Evolutionary conservation across 176 grass and related monocot genomes (phyloP), one percentile per base, ranked within the genome.

Genomic region (Musa itinerans): DNA sequence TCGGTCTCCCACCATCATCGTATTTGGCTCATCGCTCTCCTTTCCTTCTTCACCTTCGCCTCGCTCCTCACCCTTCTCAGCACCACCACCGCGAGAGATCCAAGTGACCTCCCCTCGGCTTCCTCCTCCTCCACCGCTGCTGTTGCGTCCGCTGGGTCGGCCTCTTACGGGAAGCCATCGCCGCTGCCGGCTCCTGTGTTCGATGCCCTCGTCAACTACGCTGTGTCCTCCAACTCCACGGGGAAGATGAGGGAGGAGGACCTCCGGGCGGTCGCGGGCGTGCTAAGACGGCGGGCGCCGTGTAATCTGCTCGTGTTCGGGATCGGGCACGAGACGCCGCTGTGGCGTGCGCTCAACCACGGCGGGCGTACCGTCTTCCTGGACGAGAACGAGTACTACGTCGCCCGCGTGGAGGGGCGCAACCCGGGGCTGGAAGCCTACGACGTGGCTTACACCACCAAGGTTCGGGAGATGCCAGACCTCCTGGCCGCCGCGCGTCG

Each of bases 1-100:
- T 55, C 87, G 54, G 57, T 63, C 2, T 78, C 74, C 6, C 53
- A 82, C 81, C 58, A 82, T 74, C 85, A 81, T 69, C 93, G 89
- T 34, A 78, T 91, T 24, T 69, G 61, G 53, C 74, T 96, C 16
- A 48, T 88, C 8, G 51, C 80, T 61, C 79, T 92, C 77, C 68
- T 92, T 63, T 89, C 63, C 73, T 92, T 89, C 85, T 90, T 92
- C 76, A 80, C 87, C 58, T 88, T 96, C 55, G 89, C 93, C 16
- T 90, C 89, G 15, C 86, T 90, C 54, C 58, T 96, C 76, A 83
- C 86, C 80, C 86, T 91, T 83, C 65, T 88, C 78, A 85, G 83
- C 87, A 86, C 27, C 62, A 2, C 52, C 53, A n/a, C 54, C 49
- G 26, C 21, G 11, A 67, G 65, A 27, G 25, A 25, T 22, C 25